A percentile compares a stretch with the other conserved stretches of the same genome.
Conservation (phyloP, 257 asterid genomes). For the Solanum stenotomum region DNA sequence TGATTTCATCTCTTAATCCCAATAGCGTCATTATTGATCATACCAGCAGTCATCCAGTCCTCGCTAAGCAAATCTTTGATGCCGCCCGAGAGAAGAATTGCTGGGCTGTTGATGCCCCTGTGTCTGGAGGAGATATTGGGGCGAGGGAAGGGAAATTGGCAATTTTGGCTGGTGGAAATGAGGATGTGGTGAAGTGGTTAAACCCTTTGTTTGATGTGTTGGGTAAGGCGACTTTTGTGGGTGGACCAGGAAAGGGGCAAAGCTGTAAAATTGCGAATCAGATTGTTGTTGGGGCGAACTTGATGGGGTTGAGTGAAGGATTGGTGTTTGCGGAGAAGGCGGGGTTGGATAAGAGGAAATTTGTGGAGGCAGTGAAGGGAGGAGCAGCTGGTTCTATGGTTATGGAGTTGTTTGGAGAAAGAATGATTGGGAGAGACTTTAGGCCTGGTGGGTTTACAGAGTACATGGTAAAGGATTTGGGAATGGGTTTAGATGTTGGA, state of each 20-base stretch:
- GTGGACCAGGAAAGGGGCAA: slow-evolving; percentile 79
- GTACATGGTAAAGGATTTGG: slow-evolving; percentile 92
- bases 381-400: slow-evolving; percentile 88
- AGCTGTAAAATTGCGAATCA: slow-evolving; percentile 82
- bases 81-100: slow-evolving; percentile 40
- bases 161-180: slow-evolving; percentile 62
- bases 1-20: slow-evolving; percentile 42
- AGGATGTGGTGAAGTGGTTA: slow-evolving; percentile 59
- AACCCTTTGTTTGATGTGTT: slow-evolving; percentile 52
- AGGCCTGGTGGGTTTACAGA: slow-evolving; percentile 73
- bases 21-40: slow-evolving; percentile 55
- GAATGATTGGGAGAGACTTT: slow-evolving; percentile 72
- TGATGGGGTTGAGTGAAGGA: slow-evolving; percentile 84
- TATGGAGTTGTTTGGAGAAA: slow-evolving; percentile 74
- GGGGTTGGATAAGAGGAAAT: slow-evolving; percentile 53
- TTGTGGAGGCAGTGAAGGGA: slow-evolving; percentile 65
- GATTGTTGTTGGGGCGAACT: slow-evolving; percentile 49
- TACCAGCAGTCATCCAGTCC: slow-evolving; percentile 67
- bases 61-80: slow-evolving; percentile 38
- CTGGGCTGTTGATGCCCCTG: slow-evolving; percentile 69
- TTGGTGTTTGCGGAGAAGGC: slow-evolving; percentile 68
- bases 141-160: slow-evolving; percentile 64
- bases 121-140: slow-evolving; percentile 82
- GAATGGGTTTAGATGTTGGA: slow-evolving; percentile 62
- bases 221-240: slow-evolving; percentile 59